These are phyloP conservation scores for Calonectria pseudoreteaudii DNA, from an alignment of 2,329 filamentous ascomycete genomes.

Conservation along the genomic window DNA sequence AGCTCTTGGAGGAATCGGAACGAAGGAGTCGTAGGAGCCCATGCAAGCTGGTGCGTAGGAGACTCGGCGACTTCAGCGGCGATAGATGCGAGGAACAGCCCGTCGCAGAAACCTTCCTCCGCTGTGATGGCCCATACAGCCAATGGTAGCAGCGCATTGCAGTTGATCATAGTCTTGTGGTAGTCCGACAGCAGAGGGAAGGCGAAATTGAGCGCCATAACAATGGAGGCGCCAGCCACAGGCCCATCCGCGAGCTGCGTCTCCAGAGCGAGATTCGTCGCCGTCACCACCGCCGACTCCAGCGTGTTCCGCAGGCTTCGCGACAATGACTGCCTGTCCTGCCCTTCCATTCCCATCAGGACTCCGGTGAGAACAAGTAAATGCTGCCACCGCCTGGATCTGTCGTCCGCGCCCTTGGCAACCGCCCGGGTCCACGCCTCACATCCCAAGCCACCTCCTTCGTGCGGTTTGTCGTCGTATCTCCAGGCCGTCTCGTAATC, in stretches of 20 bases:
- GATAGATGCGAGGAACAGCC: slow-evolving; percentile 78
- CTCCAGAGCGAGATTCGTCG: slow-evolving; percentile 80
- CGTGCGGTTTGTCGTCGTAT: slow-evolving; percentile 45
- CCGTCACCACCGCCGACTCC: slow-evolving; percentile 78
- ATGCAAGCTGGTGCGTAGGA: slow-evolving; percentile 63
- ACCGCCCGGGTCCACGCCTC: slow-evolving; percentile 69
- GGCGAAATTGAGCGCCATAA: slow-evolving; percentile 80
- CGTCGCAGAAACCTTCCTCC: slow-evolving; percentile 79
- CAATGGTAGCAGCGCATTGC: slow-evolving; percentile 77
- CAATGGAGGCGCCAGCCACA: slow-evolving; percentile 64
- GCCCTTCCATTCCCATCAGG: slow-evolving; percentile 79
- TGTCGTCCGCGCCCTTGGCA: slow-evolving; percentile 67
- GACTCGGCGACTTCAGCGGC: slow-evolving; percentile 73
- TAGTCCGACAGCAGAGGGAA: slow-evolving; percentile 77
- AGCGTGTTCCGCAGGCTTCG: slow-evolving; percentile 73
- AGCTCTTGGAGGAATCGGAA: slow-evolving; percentile 70
- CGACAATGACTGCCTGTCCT: slow-evolving; percentile 73
- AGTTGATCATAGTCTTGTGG: slow-evolving; percentile 70
- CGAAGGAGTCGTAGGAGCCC: slow-evolving; percentile 71
- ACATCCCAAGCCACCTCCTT: slow-evolving; percentile 58
- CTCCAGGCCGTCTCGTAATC: slow-evolving; percentile 57
- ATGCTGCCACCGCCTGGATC: slow-evolving; percentile 82
- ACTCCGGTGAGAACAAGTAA: slow-evolving; percentile 83
- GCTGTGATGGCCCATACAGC: slow-evolving; percentile 76
- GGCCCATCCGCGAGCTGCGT: slow-evolving; percentile 54